Conservation (phyloP, 225 moss, liverwort and hornwort species). For the Polytrichum commune region DNA sequence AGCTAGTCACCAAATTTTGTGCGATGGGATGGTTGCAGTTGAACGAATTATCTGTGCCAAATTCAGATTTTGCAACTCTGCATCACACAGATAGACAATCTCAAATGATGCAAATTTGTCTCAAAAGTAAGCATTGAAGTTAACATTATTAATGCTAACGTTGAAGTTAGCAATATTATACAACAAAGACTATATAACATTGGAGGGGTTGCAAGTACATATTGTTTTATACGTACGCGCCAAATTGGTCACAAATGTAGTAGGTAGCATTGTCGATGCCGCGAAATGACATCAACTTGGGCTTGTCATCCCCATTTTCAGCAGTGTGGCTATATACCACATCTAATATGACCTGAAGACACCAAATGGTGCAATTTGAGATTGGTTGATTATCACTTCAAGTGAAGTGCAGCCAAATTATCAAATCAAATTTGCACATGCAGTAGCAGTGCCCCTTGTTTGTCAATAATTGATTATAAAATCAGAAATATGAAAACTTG, state of each 20-base stretch:
- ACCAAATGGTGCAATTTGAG: slow-evolving; percentile 2
- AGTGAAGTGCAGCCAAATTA: no score
- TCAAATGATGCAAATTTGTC: background rate
- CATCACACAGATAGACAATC: slow-evolving; percentile 10
- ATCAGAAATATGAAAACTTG: no score
- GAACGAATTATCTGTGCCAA: slow-evolving; percentile 65
- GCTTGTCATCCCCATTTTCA: slow-evolving; percentile 84
- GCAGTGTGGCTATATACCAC: slow-evolving; percentile 85
- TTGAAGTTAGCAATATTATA: no score
- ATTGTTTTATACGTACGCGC: slow-evolving; percentile 43
- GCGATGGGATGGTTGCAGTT: slow-evolving; percentile 92
- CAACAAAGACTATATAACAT: no score
- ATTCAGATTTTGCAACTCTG: slow-evolving; percentile 71
- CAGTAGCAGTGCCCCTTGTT: no score
- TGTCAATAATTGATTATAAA: no score
- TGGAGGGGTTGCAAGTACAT: no score
- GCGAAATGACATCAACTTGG: slow-evolving; percentile 75
- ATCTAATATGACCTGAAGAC: slow-evolving; percentile 73
- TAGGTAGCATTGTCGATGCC: slow-evolving; percentile 91
- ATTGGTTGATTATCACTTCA: background rate
- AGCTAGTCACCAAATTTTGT: slow-evolving; percentile 57
- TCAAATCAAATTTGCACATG: no score
- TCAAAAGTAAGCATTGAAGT: no score
- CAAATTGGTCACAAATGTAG: slow-evolving; percentile 81
- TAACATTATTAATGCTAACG: no score